A percentile compares a stretch with the other conserved stretches of the same genome.
Evolutionary conservation across 2,329 filamentous ascomycete genomes (phyloP).

Genomic region (Cryphonectria radicalis): DNA sequence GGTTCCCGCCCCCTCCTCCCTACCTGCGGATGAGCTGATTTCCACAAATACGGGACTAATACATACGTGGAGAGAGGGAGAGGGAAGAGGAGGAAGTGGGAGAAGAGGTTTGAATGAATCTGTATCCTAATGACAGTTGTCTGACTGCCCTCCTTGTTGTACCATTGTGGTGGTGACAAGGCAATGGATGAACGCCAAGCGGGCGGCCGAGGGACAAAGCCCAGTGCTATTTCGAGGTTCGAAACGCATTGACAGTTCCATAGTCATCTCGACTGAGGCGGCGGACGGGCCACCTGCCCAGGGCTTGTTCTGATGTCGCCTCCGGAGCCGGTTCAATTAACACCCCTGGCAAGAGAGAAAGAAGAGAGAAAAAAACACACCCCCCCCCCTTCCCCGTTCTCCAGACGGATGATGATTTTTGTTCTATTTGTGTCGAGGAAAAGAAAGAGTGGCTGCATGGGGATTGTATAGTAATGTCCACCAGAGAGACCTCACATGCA

Average conservation of each 20-base stretch:
- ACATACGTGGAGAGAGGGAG: neutral
- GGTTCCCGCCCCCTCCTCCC: slow-evolving; percentile 3
- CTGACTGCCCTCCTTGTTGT: neutral
- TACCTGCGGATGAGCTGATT: neutral
- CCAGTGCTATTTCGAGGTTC: slow-evolving; percentile 19
- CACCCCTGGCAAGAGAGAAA: neutral
- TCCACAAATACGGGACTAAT: neutral
- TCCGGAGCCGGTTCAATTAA: neutral
- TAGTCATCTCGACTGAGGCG: slow-evolving; percentile 23
- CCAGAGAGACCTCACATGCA: neutral
- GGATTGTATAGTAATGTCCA: slow-evolving; percentile 1
- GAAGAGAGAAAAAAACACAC: neutral
- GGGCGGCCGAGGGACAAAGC: slow-evolving; percentile 6
- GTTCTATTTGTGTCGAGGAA: neutral
- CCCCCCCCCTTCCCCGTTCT: neutral
- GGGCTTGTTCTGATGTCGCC: slow-evolving; percentile 1
- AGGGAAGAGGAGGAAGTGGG: neutral
- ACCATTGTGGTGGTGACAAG: neutral
- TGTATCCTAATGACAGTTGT: neutral
- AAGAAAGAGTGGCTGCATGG: neutral
- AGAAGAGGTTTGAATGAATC: neutral
- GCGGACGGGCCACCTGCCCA: slow-evolving; percentile 20
- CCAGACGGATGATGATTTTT: neutral
- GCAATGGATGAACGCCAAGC: neutral
- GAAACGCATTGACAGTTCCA: slow-evolving; percentile 19